Evolutionary conservation across 768 basidiomycete species (phyloP).

Genomic region (Podaxis pistillaris): DNA sequence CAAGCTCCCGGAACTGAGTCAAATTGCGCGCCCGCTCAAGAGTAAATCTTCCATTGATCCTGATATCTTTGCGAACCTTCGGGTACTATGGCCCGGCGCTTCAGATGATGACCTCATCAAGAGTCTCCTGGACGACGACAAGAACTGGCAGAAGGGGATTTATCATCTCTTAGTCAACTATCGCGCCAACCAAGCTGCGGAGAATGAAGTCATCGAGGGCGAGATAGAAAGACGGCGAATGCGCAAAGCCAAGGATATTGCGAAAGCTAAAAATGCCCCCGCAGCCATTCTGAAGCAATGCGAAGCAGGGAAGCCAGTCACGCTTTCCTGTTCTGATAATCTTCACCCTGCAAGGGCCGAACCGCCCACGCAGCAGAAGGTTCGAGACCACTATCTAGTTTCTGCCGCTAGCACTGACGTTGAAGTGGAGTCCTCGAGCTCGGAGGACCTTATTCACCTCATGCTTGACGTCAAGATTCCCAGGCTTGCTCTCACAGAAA

Average conservation of each 20-base stretch:
- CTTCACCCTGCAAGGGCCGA: conserved; percentile 15
- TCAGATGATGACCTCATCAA: conserved; percentile 71
- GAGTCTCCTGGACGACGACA: conserved; percentile 61
- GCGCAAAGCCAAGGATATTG: conserved; percentile 26
- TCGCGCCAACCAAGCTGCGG: conserved; percentile 74
- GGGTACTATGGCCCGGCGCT: conserved; percentile 87
- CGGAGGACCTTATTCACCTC: conserved; percentile 21
- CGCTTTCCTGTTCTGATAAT: conserved; percentile 51
- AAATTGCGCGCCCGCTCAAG: conserved; percentile 68
- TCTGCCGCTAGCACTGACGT: neutral
- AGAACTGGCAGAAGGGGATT: conserved; percentile 95
- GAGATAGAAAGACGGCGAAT: conserved; percentile 35
- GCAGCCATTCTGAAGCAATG: conserved; percentile 26
- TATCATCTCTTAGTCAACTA: conserved; percentile 90
- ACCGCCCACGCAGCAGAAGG: conserved; percentile 12
- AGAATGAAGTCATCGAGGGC: conserved; percentile 40
- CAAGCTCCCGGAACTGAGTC: conserved; percentile 58
- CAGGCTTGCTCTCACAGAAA: conserved; percentile 28
- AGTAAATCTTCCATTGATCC: conserved; percentile 70
- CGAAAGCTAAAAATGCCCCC: conserved; percentile 1
- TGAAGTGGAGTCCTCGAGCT: conserved; percentile 17
- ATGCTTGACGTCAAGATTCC: conserved; percentile 14
- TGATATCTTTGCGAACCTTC: conserved; percentile 87
- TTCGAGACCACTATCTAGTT: conserved; percentile 1
- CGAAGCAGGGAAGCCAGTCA: conserved; percentile 56